Evolutionary conservation across 495 filamentous ascomycete species (phyloP).

Genomic region (Xylaria bambusicola): DNA sequence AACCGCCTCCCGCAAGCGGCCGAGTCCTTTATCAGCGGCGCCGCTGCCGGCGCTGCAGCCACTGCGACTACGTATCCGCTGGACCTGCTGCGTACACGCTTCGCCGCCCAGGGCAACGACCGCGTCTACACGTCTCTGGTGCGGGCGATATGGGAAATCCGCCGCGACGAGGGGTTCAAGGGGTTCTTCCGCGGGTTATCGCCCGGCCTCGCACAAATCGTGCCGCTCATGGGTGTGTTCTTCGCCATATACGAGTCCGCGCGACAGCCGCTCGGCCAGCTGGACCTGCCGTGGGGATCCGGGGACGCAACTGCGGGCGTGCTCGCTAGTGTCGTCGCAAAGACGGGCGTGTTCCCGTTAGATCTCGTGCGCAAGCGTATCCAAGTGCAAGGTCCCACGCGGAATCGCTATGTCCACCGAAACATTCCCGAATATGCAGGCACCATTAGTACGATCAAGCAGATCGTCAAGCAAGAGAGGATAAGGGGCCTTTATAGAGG

Average conservation of each 20-base stretch:
- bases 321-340: slow-evolving; percentile 74
- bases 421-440: slow-evolving; percentile 85
- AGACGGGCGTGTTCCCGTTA: slow-evolving; percentile 90
- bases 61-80: slow-evolving; percentile 89
- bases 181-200: slow-evolving; percentile 88
- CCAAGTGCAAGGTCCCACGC: slow-evolving; percentile 91
- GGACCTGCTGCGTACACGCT: slow-evolving; percentile 89
- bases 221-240: slow-evolving; percentile 96
- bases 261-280: slow-evolving; percentile 49
- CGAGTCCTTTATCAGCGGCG: slow-evolving; percentile 77
- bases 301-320: slow-evolving; percentile 82
- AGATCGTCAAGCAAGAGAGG: slow-evolving; percentile 74
- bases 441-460: slow-evolving; percentile 61
- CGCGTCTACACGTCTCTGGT: slow-evolving; percentile 72
- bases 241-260: slow-evolving; percentile 85
- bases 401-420: slow-evolving; percentile 73
- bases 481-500: slow-evolving; percentile 83
- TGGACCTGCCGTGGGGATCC: slow-evolving; percentile 70
- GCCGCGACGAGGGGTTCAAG: slow-evolving; percentile 65
- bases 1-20: slow-evolving; percentile 53
- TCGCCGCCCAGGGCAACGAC: slow-evolving; percentile 90
- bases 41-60: slow-evolving; percentile 74
- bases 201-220: slow-evolving; percentile 79
- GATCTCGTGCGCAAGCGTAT: slow-evolving; percentile 90
- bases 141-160: slow-evolving; percentile 70